phyloP scores from a whole-genome alignment of 225 moss, liverwort and hornwort genomes.

The Asterella californica region DNA sequence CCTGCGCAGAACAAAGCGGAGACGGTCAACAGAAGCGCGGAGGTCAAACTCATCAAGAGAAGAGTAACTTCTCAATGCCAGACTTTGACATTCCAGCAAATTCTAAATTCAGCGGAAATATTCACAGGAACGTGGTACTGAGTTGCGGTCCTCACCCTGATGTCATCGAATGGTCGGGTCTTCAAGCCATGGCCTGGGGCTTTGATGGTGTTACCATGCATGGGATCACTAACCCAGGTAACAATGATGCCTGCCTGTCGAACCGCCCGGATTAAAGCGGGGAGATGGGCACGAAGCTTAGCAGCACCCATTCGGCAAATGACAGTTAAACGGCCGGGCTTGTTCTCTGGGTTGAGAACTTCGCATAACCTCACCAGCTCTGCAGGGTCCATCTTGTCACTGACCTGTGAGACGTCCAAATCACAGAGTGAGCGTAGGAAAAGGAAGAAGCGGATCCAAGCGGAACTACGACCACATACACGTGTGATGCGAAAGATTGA shows the following conservation, averaged over 20 bases:
- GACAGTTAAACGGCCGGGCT: slow-evolving; percentile 62
- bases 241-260: slow-evolving; percentile 60
- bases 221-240: slow-evolving; percentile 87
- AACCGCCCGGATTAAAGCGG: slow-evolving; percentile 58
- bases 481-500: not conserved
- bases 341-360: slow-evolving; percentile 57
- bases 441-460: not conserved
- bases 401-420: slow-evolving; percentile 33
- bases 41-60: not conserved
- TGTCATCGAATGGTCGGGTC: slow-evolving; percentile 83
- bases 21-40: not conserved
- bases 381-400: slow-evolving; percentile 61
- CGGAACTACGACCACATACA: not conserved
- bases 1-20: slow-evolving; percentile 30
- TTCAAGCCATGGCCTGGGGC: slow-evolving; percentile 76
- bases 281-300: slow-evolving; percentile 54
- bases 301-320: slow-evolving; percentile 63
- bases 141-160: slow-evolving; percentile 39
- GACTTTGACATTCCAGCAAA: not conserved
- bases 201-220: slow-evolving; percentile 89
- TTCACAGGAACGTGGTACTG: not conserved
- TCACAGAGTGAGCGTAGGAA: not conserved
- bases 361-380: slow-evolving; percentile 54
- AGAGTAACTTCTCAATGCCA: not conserved
- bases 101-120: not conserved